Conservation (phyloP, 495 filamentous ascomycete species). For the Penicillium salamii region DNA sequence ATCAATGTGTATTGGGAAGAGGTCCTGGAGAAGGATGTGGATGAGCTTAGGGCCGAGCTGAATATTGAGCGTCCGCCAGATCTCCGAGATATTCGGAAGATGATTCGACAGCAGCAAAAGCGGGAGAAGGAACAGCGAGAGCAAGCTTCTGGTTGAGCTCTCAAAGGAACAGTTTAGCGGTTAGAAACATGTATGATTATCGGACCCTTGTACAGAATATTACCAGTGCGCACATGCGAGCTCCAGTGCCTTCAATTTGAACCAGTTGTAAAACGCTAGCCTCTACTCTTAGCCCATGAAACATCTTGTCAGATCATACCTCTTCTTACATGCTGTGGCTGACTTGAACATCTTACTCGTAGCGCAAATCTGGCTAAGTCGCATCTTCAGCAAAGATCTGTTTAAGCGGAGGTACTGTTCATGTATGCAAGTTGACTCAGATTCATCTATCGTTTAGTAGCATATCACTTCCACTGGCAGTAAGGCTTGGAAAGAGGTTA, state of each 20-base stretch:
- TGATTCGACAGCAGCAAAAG: constrained; percentile 65
- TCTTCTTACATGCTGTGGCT: neutral
- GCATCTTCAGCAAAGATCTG: too few relatives aligned
- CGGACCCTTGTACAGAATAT: constrained; percentile 5
- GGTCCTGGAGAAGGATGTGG: constrained; percentile 80
- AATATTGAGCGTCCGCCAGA: constrained; percentile 89
- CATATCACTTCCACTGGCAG: neutral
- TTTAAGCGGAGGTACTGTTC: neutral
- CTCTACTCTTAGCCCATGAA: constrained; percentile 1
- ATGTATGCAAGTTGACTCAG: constrained; percentile 1
- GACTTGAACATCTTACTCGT: too few relatives aligned
- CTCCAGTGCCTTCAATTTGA: neutral
- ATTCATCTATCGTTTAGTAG: constrained; percentile 3
- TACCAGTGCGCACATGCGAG: neutral
- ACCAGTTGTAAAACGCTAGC: constrained; percentile 2
- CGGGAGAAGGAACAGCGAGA: constrained; percentile 54
- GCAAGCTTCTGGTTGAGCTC: constrained; percentile 17
- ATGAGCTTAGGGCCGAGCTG: constrained; percentile 66
- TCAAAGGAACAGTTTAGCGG: neutral
- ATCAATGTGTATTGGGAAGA: constrained; percentile 99
- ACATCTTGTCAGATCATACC: constrained; percentile 1
- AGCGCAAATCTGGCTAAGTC: too few relatives aligned
- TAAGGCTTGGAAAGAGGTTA: too few relatives aligned
- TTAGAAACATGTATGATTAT: constrained; percentile 18
- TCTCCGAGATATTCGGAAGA: constrained; percentile 73